Conservation (phyloP, 768 basidiomycete genomes). For the Lanmaoa rubissima region DNA sequence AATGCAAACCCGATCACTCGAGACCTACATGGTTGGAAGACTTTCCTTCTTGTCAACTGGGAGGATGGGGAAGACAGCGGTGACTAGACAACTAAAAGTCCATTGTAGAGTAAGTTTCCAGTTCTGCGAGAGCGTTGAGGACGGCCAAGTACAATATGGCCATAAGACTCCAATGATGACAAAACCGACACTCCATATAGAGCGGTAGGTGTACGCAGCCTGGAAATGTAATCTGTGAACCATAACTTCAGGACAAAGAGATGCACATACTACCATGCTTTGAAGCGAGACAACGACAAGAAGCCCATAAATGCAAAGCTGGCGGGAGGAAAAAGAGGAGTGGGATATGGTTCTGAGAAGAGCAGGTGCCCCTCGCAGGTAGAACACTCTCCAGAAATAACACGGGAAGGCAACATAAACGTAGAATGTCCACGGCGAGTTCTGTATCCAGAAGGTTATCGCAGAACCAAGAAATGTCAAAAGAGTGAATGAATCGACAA, state of each 20-base stretch:
- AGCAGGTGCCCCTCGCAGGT: conserved; percentile 21
- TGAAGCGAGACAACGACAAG: conserved; percentile 48
- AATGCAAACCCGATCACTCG: background rate
- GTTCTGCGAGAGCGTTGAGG: conserved; percentile 27
- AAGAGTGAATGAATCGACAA: conserved; percentile 28
- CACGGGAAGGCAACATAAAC: conserved; percentile 72
- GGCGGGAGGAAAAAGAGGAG: conserved; percentile 24
- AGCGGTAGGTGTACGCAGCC: conserved; percentile 70
- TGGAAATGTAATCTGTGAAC: conserved; percentile 25
- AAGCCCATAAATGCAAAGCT: conserved; percentile 24
- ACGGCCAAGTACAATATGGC: conserved; percentile 57
- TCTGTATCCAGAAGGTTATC: conserved; percentile 57
- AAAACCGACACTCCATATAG: conserved; percentile 71
- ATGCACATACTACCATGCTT: conserved; percentile 67
- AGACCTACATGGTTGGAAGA: conserved; percentile 54
- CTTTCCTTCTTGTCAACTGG: conserved; percentile 71
- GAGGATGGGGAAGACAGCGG: conserved; percentile 67
- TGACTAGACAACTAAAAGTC: conserved; percentile 49
- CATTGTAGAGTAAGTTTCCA: conserved; percentile 39
- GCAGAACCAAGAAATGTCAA: conserved; percentile 39
- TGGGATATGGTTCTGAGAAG: conserved; percentile 11
- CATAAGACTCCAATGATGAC: conserved; percentile 58
- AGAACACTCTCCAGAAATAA: conserved; percentile 71
- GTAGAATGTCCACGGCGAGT: conserved; percentile 70
- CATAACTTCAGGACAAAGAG: background rate